Conservation (phyloP, 192 early-diverging fungal genomes). For the Coemansia sp. region DNA sequence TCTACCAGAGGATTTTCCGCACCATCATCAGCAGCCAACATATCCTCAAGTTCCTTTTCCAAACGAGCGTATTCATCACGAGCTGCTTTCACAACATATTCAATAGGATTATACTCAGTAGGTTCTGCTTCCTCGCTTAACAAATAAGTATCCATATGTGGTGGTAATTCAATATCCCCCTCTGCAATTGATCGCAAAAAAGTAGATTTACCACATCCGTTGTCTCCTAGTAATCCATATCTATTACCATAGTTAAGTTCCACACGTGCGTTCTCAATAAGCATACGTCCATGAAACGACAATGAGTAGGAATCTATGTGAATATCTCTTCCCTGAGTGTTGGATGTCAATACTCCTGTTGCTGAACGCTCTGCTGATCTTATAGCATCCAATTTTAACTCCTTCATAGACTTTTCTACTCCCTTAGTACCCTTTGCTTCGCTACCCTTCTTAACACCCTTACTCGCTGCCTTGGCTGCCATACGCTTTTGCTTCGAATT, state of each 20-base stretch:
- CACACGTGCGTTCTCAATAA: constrained; percentile 90
- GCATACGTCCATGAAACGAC: constrained; percentile 88
- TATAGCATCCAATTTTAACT: constrained; percentile 62
- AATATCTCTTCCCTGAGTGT: constrained; percentile 89
- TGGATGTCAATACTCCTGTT: constrained; percentile 89
- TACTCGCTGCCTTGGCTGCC: constrained; percentile 70
- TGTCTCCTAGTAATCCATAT: constrained; percentile 92
- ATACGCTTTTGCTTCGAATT: constrained; percentile 80
- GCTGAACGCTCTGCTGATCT: constrained; percentile 70
- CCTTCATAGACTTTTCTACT: constrained; percentile 51
- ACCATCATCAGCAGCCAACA: constrained; percentile 73
- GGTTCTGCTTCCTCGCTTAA: constrained; percentile 95
- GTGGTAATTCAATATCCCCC: constrained; percentile 92
- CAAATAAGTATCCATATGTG: constrained; percentile 95
- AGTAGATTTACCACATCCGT: constrained; percentile 96
- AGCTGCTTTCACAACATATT: constrained; percentile 89
- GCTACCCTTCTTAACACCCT: constrained; percentile 35
- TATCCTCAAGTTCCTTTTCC: constrained; percentile 88
- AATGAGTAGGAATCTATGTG: constrained; percentile 95
- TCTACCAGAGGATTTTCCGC: constrained; percentile 87
- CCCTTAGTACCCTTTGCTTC: constrained; percentile 34
- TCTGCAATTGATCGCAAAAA: constrained; percentile 90
- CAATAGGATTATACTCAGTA: constrained; percentile 85
- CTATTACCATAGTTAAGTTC: constrained; percentile 99
- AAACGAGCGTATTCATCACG: constrained; percentile 87